These are phyloP conservation scores for Limnanthes douglasii DNA, from an alignment of 345 rosid genomes.

Conservation along the genomic window DNA sequence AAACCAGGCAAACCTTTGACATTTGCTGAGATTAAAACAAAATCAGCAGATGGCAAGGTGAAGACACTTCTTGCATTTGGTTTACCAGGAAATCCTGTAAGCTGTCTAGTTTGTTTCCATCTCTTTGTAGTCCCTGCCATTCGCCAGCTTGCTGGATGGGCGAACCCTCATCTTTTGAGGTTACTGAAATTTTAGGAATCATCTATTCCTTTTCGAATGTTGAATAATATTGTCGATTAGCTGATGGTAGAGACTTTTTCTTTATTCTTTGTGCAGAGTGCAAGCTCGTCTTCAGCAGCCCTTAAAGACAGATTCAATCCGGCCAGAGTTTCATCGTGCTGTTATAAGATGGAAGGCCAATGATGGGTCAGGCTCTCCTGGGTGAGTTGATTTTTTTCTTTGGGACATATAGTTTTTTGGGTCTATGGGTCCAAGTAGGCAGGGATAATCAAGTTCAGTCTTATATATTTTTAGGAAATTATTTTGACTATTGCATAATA, in stretches of 20 bases:
- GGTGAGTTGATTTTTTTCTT: conserved; percentile 31
- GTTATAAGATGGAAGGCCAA: conserved; percentile 52
- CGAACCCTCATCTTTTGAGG: conserved; percentile 62
- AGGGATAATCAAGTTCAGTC: too few relatives aligned
- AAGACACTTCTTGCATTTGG: conserved; percentile 80
- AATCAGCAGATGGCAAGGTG: conserved; percentile 15
- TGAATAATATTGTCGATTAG: not conserved
- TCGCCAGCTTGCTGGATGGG: conserved; percentile 79
- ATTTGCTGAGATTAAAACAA: conserved; percentile 52
- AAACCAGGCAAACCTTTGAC: conserved; percentile 94
- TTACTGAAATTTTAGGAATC: conserved; percentile 17
- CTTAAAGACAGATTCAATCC: conserved; percentile 42
- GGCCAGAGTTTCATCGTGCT: conserved; percentile 71
- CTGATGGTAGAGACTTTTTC: not conserved
- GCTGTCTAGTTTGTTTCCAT: conserved; percentile 86
- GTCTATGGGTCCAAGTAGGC: too few relatives aligned
- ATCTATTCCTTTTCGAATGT: not conserved
- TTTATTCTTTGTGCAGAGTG: conserved; percentile 28
- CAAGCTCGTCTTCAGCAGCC: conserved; percentile 55
- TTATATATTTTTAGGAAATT: too few relatives aligned
- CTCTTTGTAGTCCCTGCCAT: conserved; percentile 75
- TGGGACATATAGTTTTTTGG: conserved; percentile 1
- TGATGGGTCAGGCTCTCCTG: conserved; percentile 80
- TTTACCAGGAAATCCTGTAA: conserved; percentile 95
- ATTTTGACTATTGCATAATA: too few relatives aligned